Percentiles rank a stretch among this genome's conserved stretches.
Evolutionary conservation across 179 eudicot genomes (phyloP).

Genomic region (Heliamphora pulchella): DNA sequence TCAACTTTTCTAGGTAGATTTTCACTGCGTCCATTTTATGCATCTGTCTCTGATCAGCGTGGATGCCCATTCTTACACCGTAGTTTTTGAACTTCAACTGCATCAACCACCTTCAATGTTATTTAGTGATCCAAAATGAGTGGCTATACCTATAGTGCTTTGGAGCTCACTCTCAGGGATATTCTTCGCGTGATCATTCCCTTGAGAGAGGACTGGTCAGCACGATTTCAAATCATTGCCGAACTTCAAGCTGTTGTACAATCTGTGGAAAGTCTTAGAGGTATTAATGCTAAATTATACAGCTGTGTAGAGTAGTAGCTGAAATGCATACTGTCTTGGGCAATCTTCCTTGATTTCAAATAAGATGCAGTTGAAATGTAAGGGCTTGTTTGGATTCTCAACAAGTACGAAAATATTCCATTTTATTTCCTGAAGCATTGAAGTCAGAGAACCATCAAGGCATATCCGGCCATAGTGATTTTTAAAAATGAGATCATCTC

Average conservation of each 20-base stretch:
- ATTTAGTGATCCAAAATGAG: slow-evolving; percentile 25
- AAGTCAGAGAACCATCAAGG: neutral
- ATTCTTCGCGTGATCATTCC: slow-evolving; percentile 59
- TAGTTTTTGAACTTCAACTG: slow-evolving; percentile 6
- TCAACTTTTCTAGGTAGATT: neutral
- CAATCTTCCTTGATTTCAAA: neutral
- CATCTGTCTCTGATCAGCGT: neutral
- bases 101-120: slow-evolving; percentile 14
- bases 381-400: neutral
- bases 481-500: neutral
- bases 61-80: neutral
- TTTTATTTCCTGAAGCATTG: neutral
- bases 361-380: neutral
- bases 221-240: slow-evolving; percentile 46
- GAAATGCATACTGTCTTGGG: neutral
- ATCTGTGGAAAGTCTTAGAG: slow-evolving; percentile 72
- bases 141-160: slow-evolving; percentile 21
- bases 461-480: neutral
- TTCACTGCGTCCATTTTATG: neutral
- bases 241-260: slow-evolving; percentile 48
- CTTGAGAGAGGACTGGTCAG: slow-evolving; percentile 43
- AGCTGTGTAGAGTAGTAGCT: neutral
- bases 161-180: slow-evolving; percentile 52
- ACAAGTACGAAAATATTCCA: neutral
- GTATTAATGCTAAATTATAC: slow-evolving; percentile 30